Conservation (phyloP, 257 asterid species). For the Solanum sitiens region DNA sequence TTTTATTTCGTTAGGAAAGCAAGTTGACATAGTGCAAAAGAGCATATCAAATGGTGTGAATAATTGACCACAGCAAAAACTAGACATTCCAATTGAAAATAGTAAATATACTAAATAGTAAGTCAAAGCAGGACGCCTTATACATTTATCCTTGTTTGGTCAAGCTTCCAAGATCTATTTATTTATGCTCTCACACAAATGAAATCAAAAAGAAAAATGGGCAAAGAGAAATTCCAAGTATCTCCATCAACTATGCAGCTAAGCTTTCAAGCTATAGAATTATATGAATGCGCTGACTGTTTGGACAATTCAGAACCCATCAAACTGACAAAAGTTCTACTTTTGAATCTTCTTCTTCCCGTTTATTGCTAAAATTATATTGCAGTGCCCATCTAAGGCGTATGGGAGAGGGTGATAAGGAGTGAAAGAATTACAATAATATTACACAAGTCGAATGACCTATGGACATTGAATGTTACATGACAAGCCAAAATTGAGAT, state of each 20-base stretch:
- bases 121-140: neutral
- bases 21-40: neutral
- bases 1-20: neutral
- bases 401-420: neutral
- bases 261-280: neutral
- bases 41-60: neutral
- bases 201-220: neutral
- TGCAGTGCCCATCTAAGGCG: neutral
- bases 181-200: neutral
- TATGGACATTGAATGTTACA: neutral
- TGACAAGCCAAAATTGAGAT: neutral
- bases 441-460: neutral
- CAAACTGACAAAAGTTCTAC: neutral
- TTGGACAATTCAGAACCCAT: neutral
- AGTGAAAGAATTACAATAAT: neutral
- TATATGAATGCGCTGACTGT: neutral
- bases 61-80: neutral
- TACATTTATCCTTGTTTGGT: neutral
- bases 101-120: neutral
- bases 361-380: neutral
- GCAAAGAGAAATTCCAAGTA: neutral
- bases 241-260: neutral
- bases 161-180: neutral
- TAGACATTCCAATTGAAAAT: neutral
- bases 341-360: neutral